These are phyloP conservation scores for Reutealis trisperma DNA, from an alignment of 345 rosid species.

Conservation along the genomic window DNA sequence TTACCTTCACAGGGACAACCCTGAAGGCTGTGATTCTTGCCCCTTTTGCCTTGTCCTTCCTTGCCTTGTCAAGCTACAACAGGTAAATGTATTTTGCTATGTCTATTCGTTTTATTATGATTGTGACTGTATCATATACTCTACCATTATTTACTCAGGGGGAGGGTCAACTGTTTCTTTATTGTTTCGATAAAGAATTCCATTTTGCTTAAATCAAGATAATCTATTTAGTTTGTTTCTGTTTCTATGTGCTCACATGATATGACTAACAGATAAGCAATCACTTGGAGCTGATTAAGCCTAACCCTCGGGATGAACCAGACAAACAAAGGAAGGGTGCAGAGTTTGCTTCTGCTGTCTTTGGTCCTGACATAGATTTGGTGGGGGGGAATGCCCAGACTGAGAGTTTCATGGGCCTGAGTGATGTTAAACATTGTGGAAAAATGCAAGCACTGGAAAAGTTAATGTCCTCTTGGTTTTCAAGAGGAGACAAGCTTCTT, in stretches of 20 bases:
- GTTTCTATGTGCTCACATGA: conserved; percentile 16
- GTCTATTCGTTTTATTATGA: not conserved
- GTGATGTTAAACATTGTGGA: conserved; percentile 84
- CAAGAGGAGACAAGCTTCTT: conserved; percentile 88
- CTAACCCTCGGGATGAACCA: conserved; percentile 82
- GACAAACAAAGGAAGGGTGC: conserved; percentile 89
- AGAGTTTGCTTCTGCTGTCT: conserved; percentile 80
- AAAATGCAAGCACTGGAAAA: conserved; percentile 91
- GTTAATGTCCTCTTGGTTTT: conserved; percentile 75
- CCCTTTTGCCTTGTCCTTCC: conserved; percentile 97
- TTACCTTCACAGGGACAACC: conserved; percentile 76
- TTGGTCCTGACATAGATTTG: conserved; percentile 73
- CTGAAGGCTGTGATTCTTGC: conserved; percentile 94
- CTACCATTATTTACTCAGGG: not conserved
- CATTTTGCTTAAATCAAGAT: not conserved
- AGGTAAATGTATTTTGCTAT: conserved; percentile 41
- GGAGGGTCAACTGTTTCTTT: not conserved
- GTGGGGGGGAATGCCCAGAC: conserved; percentile 73
- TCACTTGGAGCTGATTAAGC: conserved; percentile 95
- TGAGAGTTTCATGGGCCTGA: conserved; percentile 81
- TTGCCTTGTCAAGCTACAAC: conserved; percentile 84
- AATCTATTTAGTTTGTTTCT: not conserved
- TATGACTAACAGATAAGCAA: conserved; percentile 68
- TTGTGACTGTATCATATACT: not conserved
- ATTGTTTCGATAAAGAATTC: not conserved